Conservation (phyloP, 495 filamentous ascomycete genomes). For the Penicillium subrubescens region DNA sequence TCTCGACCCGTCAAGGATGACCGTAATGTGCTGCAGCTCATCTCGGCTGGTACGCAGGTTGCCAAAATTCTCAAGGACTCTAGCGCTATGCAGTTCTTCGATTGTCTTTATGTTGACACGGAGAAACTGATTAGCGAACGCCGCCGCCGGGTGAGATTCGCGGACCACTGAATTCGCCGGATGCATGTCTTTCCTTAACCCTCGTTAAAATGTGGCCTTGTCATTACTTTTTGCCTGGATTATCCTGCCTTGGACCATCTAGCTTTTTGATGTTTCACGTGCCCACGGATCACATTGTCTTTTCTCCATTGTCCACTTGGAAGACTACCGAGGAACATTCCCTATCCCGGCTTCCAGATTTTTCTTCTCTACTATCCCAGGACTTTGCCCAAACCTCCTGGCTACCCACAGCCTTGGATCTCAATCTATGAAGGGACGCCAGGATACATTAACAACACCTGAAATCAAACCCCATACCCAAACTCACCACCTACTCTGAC, state of each 20-base stretch:
- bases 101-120: constrained; percentile 68
- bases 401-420: background rate
- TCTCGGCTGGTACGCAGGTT: constrained; percentile 83
- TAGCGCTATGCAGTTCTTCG: constrained; percentile 76
- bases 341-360: background rate
- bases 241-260: background rate
- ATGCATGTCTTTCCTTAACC: background rate
- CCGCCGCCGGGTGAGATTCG: constrained; percentile 48
- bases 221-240: background rate
- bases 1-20: constrained; percentile 85
- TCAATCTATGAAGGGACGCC: background rate
- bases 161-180: constrained; percentile 39
- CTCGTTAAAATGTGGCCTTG: background rate
- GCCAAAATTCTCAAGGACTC: constrained; percentile 84
- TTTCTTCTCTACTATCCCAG: background rate
- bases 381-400: background rate
- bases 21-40: constrained; percentile 82
- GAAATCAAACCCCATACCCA: background rate
- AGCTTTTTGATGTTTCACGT: background rate
- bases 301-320: background rate
- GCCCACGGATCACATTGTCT: background rate
- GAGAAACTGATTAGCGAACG: constrained; percentile 75
- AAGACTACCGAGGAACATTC: background rate
- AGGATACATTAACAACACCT: background rate
- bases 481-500: background rate